Conservation (phyloP, 352 stramenopile species). For the Phytopythium kandeliae region DNA sequence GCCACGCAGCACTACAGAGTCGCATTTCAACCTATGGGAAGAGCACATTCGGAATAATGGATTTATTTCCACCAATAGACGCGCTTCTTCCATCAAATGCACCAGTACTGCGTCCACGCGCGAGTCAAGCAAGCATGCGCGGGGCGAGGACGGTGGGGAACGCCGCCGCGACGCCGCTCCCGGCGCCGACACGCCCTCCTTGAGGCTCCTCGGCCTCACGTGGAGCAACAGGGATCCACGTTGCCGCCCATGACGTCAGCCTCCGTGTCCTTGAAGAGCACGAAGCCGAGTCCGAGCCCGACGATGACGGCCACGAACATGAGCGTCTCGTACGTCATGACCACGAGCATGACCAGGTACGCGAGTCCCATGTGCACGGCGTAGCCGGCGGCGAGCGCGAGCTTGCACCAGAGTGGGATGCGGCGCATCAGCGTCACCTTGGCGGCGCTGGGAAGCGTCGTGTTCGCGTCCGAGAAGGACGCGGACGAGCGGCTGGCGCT, state of each 20-base stretch:
- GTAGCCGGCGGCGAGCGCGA: constrained; percentile 54
- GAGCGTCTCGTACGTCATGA: constrained; percentile 79
- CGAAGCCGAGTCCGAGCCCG: constrained; percentile 63
- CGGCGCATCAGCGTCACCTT: constrained; percentile 18
- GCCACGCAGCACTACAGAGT: no score
- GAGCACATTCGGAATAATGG: no score
- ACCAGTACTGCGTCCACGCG: no score
- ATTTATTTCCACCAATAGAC: no score
- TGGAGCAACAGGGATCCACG: constrained; percentile 78
- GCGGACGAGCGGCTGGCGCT: constrained; percentile 39
- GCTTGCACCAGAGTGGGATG: constrained; percentile 61
- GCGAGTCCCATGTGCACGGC: constrained; percentile 80
- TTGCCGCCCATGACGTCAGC: constrained; percentile 59
- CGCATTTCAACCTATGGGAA: no score
- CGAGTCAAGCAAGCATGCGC: no score
- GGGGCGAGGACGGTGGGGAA: no score
- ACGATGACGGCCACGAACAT: constrained; percentile 69
- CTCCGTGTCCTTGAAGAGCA: constrained; percentile 72
- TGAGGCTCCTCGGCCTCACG: constrained; percentile 30
- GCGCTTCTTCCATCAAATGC: no score
- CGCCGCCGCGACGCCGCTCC: no score
- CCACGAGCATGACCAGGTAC: constrained; percentile 79
- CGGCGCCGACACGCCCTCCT: no score
- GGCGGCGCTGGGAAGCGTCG: constrained; percentile 21
- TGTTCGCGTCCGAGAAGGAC: constrained; percentile 23